Evolutionary conservation across 345 rosid species (phyloP), one percentile per base, ranked within the genome.

Genomic region (Crucihimalaya himalaica): DNA sequence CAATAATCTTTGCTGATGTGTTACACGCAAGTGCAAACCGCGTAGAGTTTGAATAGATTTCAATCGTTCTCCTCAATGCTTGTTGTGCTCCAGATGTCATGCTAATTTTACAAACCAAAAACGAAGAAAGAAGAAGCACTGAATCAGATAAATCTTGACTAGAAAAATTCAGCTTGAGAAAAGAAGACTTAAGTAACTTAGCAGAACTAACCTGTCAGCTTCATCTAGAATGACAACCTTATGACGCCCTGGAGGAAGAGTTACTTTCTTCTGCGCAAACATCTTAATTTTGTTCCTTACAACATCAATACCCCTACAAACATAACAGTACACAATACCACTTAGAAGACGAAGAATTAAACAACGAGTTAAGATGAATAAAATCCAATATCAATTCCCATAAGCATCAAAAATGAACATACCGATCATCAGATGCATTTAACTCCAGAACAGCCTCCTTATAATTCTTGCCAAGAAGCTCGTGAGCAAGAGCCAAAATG

Each of bases 1-100:
- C 99, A 55, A 92, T 95, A 60, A 92, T 82, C 83, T 92, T 95
- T 28, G 97, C 85, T 25, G 96, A 90, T 1, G 86, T 83, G 66
- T 92, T 95, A 78, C 99, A 92, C 20, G 99, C 99, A 68, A 95
- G 98, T 61, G 99, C 97, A 85, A 95, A 95, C 32, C 98, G 92
- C 3, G 98, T 95, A 11, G 99, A 84, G 70, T 86, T 90, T 59
- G 99, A 92, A 72, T 90, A 90, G 70, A 92, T 92, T 83, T 95
- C 99, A 88, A 95, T 95, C 14, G 98, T 92, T 43, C 97, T 84
- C 88, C 98, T 88, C 77, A 95, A 80, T 5, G 98, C 98, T 86
- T 95, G 99, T 65, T 92, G 97, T 43, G 99, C 97, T 81, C 96
- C 99, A 72, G 98, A 85, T 69, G 99, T 95, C 98, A 92, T 95